Base-by-base conservation (phyloP, 2,329 filamentous ascomycete species). In the Aspergillus texensis region DNA sequence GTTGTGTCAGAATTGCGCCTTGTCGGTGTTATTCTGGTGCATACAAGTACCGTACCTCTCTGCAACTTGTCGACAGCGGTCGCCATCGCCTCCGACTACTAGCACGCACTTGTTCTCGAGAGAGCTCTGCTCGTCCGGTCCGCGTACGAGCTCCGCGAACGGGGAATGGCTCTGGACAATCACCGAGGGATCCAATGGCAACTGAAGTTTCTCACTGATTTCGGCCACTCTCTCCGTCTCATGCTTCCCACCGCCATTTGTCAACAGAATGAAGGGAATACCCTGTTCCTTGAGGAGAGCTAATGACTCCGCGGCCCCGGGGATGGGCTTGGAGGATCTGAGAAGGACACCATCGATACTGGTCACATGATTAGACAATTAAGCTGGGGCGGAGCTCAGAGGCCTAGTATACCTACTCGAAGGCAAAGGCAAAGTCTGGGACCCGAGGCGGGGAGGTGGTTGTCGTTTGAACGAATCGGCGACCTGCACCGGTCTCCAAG, bases 281-380 rank as follows among this genome's bases (percentile, higher is more conserved):
- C 86, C 84, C 72, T 93, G 85, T 54, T 85, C 80, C 70, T 93
- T 88, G 24, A 98, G 88, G 72, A 88, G 90, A 34, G 83, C 81
- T 24, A 99, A 85, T 16, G 93, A 86, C 72, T 91, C 85, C 1
- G 87, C 83, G 1, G 95, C 94, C 36, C 91, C 90, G 1, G 92
- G 90, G 54, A 98, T 89, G 3, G 92, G 89, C 66, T 89, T 87
- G 4, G 91, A 88, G 64, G 91, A 91, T 73, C 94, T 92, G 36
- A 98, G 85, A 24, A 99, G 87, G n/a, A 99, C 95, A 61, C 95
- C 95, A 77, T 99, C 95, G 75, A 99, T 96, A 77, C 88, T 91
- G 68, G 16, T 19, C 1, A 34, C 3, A 19, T 21, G 36, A 57
- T 61, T 28, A 61, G 59, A 11, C 24, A 61, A 26, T 36, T 21